Percentiles rank a stretch among this genome's conserved stretches.
Conservation (phyloP, 257 asterid genomes). For the Buddleja alternifolia region DNA sequence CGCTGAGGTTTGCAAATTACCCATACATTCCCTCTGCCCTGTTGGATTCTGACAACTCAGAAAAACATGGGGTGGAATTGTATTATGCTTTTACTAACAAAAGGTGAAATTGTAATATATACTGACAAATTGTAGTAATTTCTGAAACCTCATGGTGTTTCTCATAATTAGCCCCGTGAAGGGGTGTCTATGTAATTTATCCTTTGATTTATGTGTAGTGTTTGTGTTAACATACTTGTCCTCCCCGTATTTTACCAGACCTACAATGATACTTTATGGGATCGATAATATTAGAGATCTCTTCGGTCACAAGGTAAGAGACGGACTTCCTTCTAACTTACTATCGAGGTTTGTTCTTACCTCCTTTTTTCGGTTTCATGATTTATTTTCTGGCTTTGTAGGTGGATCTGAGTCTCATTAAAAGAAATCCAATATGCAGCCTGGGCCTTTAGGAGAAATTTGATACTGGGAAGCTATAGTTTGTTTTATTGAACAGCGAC, state of each 20-base stretch:
- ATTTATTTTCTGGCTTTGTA: slow-evolving; percentile 36
- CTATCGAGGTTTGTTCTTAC: not conserved
- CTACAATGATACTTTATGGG: slow-evolving; percentile 94
- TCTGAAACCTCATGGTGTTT: too few species aligned
- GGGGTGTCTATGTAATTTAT: too few species aligned
- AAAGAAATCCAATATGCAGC: slow-evolving; percentile 78
- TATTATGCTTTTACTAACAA: too few species aligned
- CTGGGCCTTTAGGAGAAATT: slow-evolving; percentile 51
- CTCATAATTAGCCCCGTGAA: too few species aligned
- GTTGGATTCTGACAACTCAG: too few species aligned
- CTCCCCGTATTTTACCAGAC: slow-evolving; percentile 47
- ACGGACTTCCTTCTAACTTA: not conserved
- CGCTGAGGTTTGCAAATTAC: too few species aligned
- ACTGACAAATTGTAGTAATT: too few species aligned
- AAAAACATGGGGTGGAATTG: too few species aligned
- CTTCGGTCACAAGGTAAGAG: slow-evolving; percentile 87
- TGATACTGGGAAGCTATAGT: too few species aligned
- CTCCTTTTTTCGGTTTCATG: not conserved
- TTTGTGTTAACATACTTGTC: not conserved
- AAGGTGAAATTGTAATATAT: too few species aligned
- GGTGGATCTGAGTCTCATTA: slow-evolving; percentile 91
- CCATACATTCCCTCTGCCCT: too few species aligned
- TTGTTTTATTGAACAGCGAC: not conserved
- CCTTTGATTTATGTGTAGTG: too few species aligned
- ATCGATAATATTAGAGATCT: slow-evolving; percentile 93